A percentile compares a stretch with the other conserved stretches of the same genome.
Conservation (phyloP, 352 stramenopile genomes). For the Globisporangium recalcitrans region DNA sequence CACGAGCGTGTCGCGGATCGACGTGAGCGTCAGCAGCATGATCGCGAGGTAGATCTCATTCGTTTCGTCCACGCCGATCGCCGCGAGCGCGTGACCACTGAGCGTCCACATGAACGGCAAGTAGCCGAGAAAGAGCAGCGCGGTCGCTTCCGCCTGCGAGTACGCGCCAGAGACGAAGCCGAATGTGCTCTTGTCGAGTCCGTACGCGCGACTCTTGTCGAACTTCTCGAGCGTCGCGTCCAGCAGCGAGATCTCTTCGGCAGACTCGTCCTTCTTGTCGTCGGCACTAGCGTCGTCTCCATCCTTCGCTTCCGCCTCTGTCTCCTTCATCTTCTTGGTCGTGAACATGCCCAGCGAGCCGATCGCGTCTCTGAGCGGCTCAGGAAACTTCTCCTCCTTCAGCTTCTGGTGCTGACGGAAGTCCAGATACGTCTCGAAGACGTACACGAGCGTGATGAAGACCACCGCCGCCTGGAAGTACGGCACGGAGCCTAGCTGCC, state of each 20-base stretch:
- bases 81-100: slow-evolving; percentile 53
- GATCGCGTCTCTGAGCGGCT: slow-evolving; percentile 48
- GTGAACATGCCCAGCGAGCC: slow-evolving; percentile 38
- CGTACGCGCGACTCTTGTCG: slow-evolving; percentile 90
- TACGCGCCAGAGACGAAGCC: slow-evolving; percentile 89
- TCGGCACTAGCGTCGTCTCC: slow-evolving; percentile 8
- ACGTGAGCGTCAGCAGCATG: slow-evolving; percentile 66
- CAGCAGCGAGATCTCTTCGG: slow-evolving; percentile 53
- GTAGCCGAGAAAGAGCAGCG: slow-evolving; percentile 89
- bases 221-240: slow-evolving; percentile 90
- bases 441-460: slow-evolving; percentile 89
- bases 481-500: slow-evolving; percentile 37
- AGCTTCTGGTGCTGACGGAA: slow-evolving; percentile 89
- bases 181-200: slow-evolving; percentile 95
- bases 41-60: slow-evolving; percentile 86
- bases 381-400: slow-evolving; percentile 66
- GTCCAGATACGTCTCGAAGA: slow-evolving; percentile 92
- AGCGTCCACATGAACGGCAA: slow-evolving; percentile 92
- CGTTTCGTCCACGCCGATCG: slow-evolving; percentile 44
- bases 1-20: slow-evolving; percentile 50
- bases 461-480: slow-evolving; percentile 76
- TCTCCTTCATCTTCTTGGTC: slow-evolving; percentile 17
- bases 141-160: slow-evolving; percentile 74
- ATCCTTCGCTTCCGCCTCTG: slow-evolving; percentile 29
- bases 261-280: neutral